phyloP scores from a whole-genome alignment of 1,284 basidiomycete genomes.

The Ceratorhiza oryzae-sativae region DNA sequence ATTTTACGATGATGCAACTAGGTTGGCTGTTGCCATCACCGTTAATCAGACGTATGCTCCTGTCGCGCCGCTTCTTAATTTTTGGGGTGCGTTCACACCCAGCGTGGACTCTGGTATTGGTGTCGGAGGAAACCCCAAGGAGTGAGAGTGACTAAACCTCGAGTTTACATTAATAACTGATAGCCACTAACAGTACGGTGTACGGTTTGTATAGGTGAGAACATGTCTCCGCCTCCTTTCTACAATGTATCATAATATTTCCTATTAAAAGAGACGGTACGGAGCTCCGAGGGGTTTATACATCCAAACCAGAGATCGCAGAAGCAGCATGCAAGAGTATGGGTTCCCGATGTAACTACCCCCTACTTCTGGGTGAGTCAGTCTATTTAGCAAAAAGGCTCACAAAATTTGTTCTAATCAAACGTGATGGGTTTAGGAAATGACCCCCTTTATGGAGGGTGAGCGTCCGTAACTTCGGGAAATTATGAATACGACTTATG shows the following conservation, averaged over 20 bases:
- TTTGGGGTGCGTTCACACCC: conserved; percentile 82
- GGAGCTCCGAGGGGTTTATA: conserved; percentile 80
- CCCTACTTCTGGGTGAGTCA: conserved; percentile 71
- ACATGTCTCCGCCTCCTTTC: conserved; percentile 52
- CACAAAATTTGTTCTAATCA: background rate
- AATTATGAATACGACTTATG: too few species aligned
- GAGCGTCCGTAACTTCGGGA: conserved; percentile 46
- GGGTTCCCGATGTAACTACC: conserved; percentile 74
- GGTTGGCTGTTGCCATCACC: conserved; percentile 73
- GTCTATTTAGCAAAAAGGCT: background rate
- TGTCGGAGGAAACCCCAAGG: conserved; percentile 68
- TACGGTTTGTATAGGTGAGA: conserved; percentile 50
- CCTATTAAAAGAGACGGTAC: conserved; percentile 68
- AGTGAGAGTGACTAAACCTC: conserved; percentile 54
- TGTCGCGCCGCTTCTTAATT: conserved; percentile 78
- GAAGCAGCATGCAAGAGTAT: conserved; percentile 71
- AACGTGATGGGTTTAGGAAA: conserved; percentile 61
- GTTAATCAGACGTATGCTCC: conserved; percentile 77
- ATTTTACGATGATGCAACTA: conserved; percentile 71
- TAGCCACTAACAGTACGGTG: conserved; percentile 43
- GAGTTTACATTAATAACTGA: background rate
- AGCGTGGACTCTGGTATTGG: conserved; percentile 81
- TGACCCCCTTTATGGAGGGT: conserved; percentile 81
- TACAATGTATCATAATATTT: too few species aligned
- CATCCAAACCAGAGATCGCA: conserved; percentile 70